Percentiles rank a stretch among this genome's conserved stretches.
Conservation (phyloP, 164 flowering plant species). For the Malania oleifera region DNA sequence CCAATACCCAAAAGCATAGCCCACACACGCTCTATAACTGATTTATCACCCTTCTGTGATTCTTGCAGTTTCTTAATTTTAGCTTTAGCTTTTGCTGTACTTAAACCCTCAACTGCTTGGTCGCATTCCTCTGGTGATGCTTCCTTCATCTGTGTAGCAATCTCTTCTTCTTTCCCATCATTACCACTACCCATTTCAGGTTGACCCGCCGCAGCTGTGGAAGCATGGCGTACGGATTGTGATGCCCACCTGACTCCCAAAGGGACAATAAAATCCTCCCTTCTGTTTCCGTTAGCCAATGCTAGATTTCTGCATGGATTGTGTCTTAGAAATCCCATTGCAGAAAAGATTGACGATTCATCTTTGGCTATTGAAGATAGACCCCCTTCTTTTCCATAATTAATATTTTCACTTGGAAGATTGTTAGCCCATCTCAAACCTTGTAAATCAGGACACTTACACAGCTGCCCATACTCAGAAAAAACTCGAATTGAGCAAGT, state of each 20-base stretch:
- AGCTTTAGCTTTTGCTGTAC: constrained; percentile 29
- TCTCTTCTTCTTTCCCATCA: constrained; percentile 11
- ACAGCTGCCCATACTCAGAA: constrained; percentile 11
- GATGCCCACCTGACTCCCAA: constrained; percentile 10
- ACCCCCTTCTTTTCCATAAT: constrained; percentile 1
- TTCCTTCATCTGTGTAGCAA: constrained; percentile 23
- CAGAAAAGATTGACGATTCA: neutral
- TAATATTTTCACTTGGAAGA: constrained; percentile 1
- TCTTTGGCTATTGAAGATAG: constrained; percentile 7
- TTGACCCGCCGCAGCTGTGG: constrained; percentile 25
- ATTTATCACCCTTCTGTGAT: constrained; percentile 19
- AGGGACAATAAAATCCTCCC: constrained; percentile 4
- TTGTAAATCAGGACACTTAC: neutral
- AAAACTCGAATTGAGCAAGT: constrained; percentile 12
- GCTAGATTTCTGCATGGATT: constrained; percentile 1
- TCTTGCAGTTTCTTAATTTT: constrained; percentile 29
- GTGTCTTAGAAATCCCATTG: neutral
- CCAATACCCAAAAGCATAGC: constrained; percentile 60
- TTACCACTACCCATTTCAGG: constrained; percentile 10
- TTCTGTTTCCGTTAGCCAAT: constrained; percentile 8
- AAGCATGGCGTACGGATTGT: constrained; percentile 12
- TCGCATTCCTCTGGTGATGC: constrained; percentile 42
- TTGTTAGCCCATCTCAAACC: neutral
- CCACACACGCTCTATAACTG: constrained; percentile 35
- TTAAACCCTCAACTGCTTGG: constrained; percentile 35